Evolutionary conservation across 202 grass and related monocot species (phyloP).

Genomic region (Saccharum hybrid): DNA sequence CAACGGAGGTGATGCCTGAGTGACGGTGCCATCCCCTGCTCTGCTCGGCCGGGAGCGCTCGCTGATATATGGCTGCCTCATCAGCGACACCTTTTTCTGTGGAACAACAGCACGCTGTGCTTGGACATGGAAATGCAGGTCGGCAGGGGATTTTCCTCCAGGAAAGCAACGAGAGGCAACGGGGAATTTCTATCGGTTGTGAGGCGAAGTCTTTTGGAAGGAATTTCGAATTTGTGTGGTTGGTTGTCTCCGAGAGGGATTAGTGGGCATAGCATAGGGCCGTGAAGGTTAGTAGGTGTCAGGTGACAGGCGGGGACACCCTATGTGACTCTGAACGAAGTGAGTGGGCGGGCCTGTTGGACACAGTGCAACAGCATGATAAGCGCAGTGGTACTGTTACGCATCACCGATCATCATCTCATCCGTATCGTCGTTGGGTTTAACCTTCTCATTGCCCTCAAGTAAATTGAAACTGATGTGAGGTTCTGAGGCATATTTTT

Average conservation of each 20-base stretch:
- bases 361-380: not conserved
- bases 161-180: not conserved
- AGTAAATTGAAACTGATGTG: not conserved
- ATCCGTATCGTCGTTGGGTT: not conserved
- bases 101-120: not conserved
- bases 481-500: not conserved
- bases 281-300: not conserved
- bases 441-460: not conserved
- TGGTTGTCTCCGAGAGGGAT: not conserved
- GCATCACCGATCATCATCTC: not conserved
- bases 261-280: not conserved
- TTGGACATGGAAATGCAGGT: not conserved
- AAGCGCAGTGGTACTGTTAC: not conserved
- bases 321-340: not conserved
- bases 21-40: not conserved
- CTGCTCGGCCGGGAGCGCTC: not conserved
- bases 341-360: not conserved
- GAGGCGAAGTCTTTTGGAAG: not conserved
- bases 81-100: not conserved
- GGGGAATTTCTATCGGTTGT: not conserved
- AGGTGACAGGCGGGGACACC: not conserved
- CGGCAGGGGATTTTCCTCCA: not conserved
- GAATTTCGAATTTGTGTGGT: not conserved
- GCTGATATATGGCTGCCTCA: not conserved
- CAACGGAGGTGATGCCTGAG: not conserved